Percentiles rank a stretch among this genome's conserved stretches.
Evolutionary conservation across 2,329 filamentous ascomycete genomes (phyloP).

Genomic region (Apiospora hydei): DNA sequence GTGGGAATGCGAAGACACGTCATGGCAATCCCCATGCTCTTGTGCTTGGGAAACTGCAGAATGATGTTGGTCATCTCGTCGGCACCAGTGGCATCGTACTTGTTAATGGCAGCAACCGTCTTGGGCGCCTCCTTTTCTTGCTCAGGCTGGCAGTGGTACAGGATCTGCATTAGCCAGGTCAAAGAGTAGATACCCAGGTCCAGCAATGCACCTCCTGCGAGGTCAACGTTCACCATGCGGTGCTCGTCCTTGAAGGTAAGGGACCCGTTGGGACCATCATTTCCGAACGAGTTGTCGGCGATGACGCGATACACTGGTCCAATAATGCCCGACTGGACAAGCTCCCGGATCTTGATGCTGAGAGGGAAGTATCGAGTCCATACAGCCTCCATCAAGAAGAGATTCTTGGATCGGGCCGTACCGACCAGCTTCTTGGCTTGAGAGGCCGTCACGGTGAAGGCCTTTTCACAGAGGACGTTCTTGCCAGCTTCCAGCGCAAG

Average conservation of each 20-base stretch:
- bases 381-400: slow-evolving; percentile 86
- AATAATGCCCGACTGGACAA: slow-evolving; percentile 62
- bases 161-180: slow-evolving; percentile 89
- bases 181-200: slow-evolving; percentile 89
- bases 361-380: slow-evolving; percentile 92
- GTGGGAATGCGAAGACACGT: slow-evolving; percentile 69
- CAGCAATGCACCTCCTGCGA: slow-evolving; percentile 83
- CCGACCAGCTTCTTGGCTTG: slow-evolving; percentile 77
- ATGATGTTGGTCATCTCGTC: slow-evolving; percentile 84
- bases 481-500: slow-evolving; percentile 85
- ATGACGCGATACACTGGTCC: slow-evolving; percentile 68
- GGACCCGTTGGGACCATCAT: slow-evolving; percentile 62
- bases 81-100: slow-evolving; percentile 75
- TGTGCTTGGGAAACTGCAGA: slow-evolving; percentile 73
- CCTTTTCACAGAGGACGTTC: slow-evolving; percentile 90
- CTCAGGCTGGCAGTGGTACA: slow-evolving; percentile 80
- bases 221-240: slow-evolving; percentile 82
- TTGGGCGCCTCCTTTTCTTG: slow-evolving; percentile 72
- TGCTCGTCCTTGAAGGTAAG: slow-evolving; percentile 66
- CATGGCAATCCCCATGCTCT: slow-evolving; percentile 75
- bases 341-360: slow-evolving; percentile 75
- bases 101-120: slow-evolving; percentile 73
- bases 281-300: slow-evolving; percentile 67
- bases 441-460: slow-evolving; percentile 82
- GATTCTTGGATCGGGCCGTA: slow-evolving; percentile 73